These are phyloP conservation scores for Aspergillus cavernicola DNA, from an alignment of 495 filamentous ascomycete species.

Conservation along the genomic window DNA sequence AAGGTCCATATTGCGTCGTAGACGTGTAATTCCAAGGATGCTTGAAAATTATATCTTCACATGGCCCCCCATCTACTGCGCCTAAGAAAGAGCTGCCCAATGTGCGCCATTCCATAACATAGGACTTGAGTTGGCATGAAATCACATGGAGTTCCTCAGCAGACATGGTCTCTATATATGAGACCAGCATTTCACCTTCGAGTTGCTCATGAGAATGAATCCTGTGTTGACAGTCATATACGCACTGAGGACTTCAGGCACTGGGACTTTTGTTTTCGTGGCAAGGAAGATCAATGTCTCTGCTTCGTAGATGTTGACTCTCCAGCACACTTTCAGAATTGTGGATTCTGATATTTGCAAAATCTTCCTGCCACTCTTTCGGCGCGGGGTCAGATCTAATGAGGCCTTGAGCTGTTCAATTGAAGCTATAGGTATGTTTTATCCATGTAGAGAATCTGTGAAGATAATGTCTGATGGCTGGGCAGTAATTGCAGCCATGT, in stretches of 20 bases:
- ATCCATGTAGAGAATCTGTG: too few relatives aligned
- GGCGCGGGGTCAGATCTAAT: too few relatives aligned
- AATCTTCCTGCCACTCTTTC: too few relatives aligned
- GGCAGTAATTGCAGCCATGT: too few relatives aligned
- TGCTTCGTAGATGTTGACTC: slow-evolving; percentile 24
- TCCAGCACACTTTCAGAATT: slow-evolving; percentile 17
- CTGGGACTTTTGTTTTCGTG: slow-evolving; percentile 24
- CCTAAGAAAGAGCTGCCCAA: slow-evolving; percentile 20
- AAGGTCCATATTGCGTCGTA: slow-evolving; percentile 20
- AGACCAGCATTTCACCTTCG: slow-evolving; percentile 13
- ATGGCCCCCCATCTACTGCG: slow-evolving; percentile 21
- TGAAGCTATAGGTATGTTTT: too few relatives aligned
- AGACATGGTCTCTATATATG: slow-evolving; percentile 14
- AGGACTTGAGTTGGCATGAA: slow-evolving; percentile 12
- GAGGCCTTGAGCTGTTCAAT: too few relatives aligned
- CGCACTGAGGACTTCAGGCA: slow-evolving; percentile 27
- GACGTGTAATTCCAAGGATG: slow-evolving; percentile 16
- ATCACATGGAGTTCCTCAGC: slow-evolving; percentile 5
- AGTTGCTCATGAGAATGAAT: slow-evolving; percentile 31
- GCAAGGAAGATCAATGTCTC: slow-evolving; percentile 23
- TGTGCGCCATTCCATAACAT: slow-evolving; percentile 17
- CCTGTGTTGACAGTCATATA: slow-evolving; percentile 20
- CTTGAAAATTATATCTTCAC: slow-evolving; percentile 16
- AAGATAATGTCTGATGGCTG: too few relatives aligned
- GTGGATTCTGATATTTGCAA: too few relatives aligned